Base-by-base conservation (phyloP, 345 rosid genomes). In the Trapa bicornis region DNA sequence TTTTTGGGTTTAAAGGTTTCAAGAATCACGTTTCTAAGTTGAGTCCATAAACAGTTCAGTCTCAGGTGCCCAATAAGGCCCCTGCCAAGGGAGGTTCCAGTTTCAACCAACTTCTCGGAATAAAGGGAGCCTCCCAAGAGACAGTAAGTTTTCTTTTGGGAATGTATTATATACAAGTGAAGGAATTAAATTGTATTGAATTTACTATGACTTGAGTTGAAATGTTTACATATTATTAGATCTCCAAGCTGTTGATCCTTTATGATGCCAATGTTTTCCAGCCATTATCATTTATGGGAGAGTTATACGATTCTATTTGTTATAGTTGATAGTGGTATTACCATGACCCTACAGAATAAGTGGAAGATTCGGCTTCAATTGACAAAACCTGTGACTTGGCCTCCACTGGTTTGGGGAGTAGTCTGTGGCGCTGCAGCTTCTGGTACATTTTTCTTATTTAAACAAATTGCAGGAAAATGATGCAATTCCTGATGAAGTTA, bases 351-450 rank as follows among this genome's bases (percentile, higher is more conserved):
- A 82, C 89, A 90, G 98, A 81, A 93, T 79, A 93, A 80, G 85
- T 90, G 98, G 98, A 93, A 93, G 82, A 90, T 90, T 71, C 97
- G 98, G 71, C 94, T 93, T 70, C 98, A 93, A 76, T 89, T 93
- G 50, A 90, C 96, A 42, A 93, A 93, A 68, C 98, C 98, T 47
- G 97, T 93, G 67, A 93, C 98, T 41, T 93, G 98, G 98, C 97
- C 98, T 78, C 98, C 98, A 9, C 65, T 93, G 70, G 88, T 93
- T 3, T 93, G 96, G 90, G 98, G 98, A 76, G 82, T 93, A 47
- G 92, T 90, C 56, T 93, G 98, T 60, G 98, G 98, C 64, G 98
- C 97, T 79, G 98, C 98, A 75, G 98, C 98, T 65, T 93, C 98
- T 47, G 98, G 98, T 93, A 80, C 42, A 53, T 65, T 65, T 41